Evolutionary conservation across 495 filamentous ascomycete genomes (phyloP).

Genomic region (Penicillium atrosanguineum): DNA sequence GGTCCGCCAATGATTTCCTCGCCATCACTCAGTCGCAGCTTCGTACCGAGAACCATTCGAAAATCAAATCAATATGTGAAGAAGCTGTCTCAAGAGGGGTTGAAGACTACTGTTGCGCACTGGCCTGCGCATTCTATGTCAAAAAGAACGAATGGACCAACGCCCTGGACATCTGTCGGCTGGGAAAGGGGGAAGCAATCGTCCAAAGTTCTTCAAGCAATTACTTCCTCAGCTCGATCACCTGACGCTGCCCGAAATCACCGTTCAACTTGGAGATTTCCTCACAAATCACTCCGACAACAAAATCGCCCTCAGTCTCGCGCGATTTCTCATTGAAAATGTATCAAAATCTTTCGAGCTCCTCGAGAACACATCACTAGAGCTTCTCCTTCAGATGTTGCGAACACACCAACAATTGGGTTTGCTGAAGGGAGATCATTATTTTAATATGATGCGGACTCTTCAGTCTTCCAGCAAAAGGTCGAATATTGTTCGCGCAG

Average conservation of each 20-base stretch:
- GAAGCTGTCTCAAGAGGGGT: conserved; percentile 25
- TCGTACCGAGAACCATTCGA: conserved; percentile 7
- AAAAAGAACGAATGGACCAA: conserved; percentile 34
- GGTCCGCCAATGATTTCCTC: conserved; percentile 38
- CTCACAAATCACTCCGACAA: conserved; percentile 4
- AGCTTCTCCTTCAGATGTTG: conserved; percentile 30
- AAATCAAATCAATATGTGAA: conserved; percentile 30
- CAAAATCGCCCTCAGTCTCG: conserved; percentile 11
- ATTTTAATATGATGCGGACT: conserved; percentile 27
- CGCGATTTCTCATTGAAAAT: conserved; percentile 19
- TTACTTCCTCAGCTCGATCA: conserved; percentile 3
- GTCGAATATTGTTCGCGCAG: conserved; percentile 24
- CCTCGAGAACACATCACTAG: conserved; percentile 23
- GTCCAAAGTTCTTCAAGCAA: neutral
- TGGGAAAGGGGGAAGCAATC: neutral
- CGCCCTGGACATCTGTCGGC: conserved; percentile 6
- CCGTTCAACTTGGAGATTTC: conserved; percentile 19
- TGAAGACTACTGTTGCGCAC: conserved; percentile 18
- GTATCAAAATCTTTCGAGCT: conserved; percentile 19
- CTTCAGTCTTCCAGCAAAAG: conserved; percentile 24
- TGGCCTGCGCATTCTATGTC: conserved; percentile 34
- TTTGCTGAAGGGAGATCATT: conserved; percentile 22
- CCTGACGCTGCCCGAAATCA: conserved; percentile 4
- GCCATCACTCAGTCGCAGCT: conserved; percentile 31
- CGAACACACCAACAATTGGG: conserved; percentile 20